Base-by-base conservation (phyloP, 352 stramenopile species). In the Phytophthora hybrid region DNA sequence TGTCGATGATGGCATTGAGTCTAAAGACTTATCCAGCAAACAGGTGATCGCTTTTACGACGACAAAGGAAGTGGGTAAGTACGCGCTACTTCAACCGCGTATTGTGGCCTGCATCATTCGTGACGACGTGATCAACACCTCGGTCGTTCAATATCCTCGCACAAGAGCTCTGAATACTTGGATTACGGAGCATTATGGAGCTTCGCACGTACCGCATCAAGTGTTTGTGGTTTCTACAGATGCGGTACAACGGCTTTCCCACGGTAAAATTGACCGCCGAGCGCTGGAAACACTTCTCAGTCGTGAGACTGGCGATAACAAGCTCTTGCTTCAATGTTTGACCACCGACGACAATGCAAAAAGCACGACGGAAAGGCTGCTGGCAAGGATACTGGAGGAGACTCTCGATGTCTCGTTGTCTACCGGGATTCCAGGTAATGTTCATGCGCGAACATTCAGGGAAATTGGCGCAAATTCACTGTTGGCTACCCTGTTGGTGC, bases 401-500 rank as follows among this genome's bases (percentile, higher is more conserved):
- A 70, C 65, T 1, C 31, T 79, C 34, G 59, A 46, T 23, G 49
- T 77, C 8, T 11, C 47, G 26, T 19, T 41, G 9, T 23, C 49
- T 21, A 14, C 32, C 46, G 29, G 37, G 5, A 26, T 53, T 57
- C 39, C n/a, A 18, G 55, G 59, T 16, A 32, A 67, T 11, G 52
- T 71, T 10, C 49, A 23, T 41, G 1, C 31, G 1, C 64, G 37
- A n/a, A 81, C 81, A 14, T 87, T 88, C 54, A 49, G 65, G n/a
- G 71, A 86, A 23, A 8, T 88, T 1, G 85, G 85, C 14, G 82
- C 78, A n/a, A 82, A 90, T 46, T 93, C 85, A 16, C 47, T 93
- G 8, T 41, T 85, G n/a, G 76, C 79, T 23, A 79, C 79, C n/a
- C 57, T 91, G 11, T 67, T 91, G 7, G 66, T 76, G 18, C 82